Evolutionary conservation across 495 filamentous ascomycete genomes (phyloP), one percentile per base, ranked within the genome.

Genomic region (Bombardia bombarda): DNA sequence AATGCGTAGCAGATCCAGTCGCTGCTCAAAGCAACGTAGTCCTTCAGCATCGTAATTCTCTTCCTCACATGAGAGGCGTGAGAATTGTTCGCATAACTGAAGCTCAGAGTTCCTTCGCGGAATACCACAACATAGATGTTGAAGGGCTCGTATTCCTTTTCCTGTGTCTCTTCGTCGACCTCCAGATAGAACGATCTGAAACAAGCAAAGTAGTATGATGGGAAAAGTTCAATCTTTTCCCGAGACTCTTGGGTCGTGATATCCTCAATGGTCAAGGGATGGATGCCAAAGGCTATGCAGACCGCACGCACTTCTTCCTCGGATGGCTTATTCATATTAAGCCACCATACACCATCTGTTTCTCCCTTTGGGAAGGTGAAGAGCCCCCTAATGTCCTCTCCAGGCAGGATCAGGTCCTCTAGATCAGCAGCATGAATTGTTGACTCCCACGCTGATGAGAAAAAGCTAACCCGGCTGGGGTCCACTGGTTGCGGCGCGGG

Each of bases 1-100:
- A 98, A 78, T 24, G 92, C 92, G 56, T 98, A 98, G 67, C 93
- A 98, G 47, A 98, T 90, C 92, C 92, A 98, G 61, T 98, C 92
- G 49, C 87, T 87, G 45, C 86, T 90, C 26, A 98, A 71, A 13
- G 86, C 79, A 45, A 96, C 84, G 56, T 95, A 95, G 53, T 97
- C 92, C 53, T 93, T 87, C 46, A 98, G 71, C 59, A 85, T 85
- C 2, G 87, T 83, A 55, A 98, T 95, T 59, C 92, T 77, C 71
- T 86, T 86, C 40, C 93, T 80, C 33, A 97, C 92, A 53, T 90
- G 87, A 16, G 80, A 71, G 7, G 87, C 85, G 56, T 98, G 92
- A 0, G 79, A 76, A 50, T 87, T 93, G 25, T 80, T 80, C 16
- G 78, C 74, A 59, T 93, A 97, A 37, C 87, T 92, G 67, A 96